Conservation (phyloP, 768 basidiomycete species). For the Coprinopsis strossmayeri region DNA sequence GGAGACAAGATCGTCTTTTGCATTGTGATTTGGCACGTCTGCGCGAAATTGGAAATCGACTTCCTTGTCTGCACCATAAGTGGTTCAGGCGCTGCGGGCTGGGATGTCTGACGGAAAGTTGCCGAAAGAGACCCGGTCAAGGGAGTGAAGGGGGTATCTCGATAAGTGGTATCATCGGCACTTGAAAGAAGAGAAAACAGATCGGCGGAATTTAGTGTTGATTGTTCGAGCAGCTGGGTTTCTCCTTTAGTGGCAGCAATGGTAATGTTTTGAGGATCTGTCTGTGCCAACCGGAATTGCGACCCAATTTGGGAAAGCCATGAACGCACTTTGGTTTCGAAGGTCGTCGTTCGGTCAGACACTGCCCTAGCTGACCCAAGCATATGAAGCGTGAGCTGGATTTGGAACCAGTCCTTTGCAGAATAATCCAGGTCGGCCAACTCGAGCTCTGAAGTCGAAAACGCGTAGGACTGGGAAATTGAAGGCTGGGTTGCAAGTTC, state of each 20-base stretch:
- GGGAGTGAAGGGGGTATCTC: slow-evolving; percentile 1
- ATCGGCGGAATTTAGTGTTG: slow-evolving; percentile 75
- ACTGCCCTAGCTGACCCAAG: slow-evolving; percentile 75
- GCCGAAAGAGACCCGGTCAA: slow-evolving; percentile 14
- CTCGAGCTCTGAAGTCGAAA: slow-evolving; percentile 44
- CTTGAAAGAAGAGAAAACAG: slow-evolving; percentile 56
- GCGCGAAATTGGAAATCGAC: slow-evolving; percentile 59
- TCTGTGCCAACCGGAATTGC: slow-evolving; percentile 49
- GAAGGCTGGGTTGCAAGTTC: slow-evolving; percentile 37
- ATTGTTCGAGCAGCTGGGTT: slow-evolving; percentile 73
- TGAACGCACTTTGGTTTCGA: slow-evolving; percentile 65
- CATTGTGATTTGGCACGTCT: slow-evolving; percentile 67
- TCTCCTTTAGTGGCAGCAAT: slow-evolving; percentile 61
- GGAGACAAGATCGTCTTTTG: slow-evolving; percentile 84
- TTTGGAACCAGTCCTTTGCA: slow-evolving; percentile 80
- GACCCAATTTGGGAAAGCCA: slow-evolving; percentile 54
- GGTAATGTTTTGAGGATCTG: slow-evolving; percentile 46
- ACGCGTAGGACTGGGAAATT: slow-evolving; percentile 21
- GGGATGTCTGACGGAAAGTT: slow-evolving; percentile 22
- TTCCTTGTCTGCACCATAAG: slow-evolving; percentile 50
- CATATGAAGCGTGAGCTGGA: slow-evolving; percentile 78
- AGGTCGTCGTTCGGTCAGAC: slow-evolving; percentile 55
- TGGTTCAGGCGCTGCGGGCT: slow-evolving; percentile 23
- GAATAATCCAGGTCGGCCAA: slow-evolving; percentile 82
- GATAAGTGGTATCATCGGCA: slow-evolving; percentile 36